Evolutionary conservation across 2,329 filamentous ascomycete species (phyloP).

Genomic region (Diplodia seriata): DNA sequence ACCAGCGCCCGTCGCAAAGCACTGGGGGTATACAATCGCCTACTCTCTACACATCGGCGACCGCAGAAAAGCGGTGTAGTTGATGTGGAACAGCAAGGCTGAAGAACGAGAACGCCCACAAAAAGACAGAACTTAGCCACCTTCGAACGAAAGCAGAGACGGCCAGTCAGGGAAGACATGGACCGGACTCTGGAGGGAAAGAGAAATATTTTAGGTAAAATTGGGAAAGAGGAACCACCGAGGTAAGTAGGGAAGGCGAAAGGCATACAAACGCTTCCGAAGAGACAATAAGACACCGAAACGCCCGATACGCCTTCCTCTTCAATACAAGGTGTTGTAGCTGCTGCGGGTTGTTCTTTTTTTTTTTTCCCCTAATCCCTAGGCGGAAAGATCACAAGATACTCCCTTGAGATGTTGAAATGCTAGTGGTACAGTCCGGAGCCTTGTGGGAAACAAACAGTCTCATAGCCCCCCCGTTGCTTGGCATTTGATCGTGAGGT

Average conservation of each 20-base stretch:
- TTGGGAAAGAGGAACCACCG: background rate
- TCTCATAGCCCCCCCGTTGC: constrained; percentile 7
- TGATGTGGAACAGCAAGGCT: background rate
- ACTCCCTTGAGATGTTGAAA: background rate
- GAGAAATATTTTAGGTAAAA: background rate
- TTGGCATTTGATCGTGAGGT: constrained; percentile 9
- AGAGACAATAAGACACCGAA: background rate
- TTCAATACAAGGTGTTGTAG: background rate
- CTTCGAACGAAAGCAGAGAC: background rate
- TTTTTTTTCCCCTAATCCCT: too few species aligned
- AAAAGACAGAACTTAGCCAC: background rate
- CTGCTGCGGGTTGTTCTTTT: too few species aligned
- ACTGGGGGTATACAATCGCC: background rate
- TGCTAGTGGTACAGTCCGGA: constrained; percentile 5
- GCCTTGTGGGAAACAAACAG: constrained; percentile 4
- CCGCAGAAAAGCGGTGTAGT: background rate
- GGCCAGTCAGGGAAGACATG: background rate
- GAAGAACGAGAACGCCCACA: background rate
- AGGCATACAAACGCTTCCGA: background rate
- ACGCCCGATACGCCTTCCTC: background rate
- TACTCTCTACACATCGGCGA: background rate
- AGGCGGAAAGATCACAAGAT: background rate
- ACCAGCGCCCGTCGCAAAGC: background rate
- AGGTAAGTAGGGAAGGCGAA: too few species aligned
- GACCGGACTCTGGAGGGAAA: background rate